phyloP scores from a whole-genome alignment of 495 filamentous ascomycete genomes.

The Talaromyces proteolyticus region DNA sequence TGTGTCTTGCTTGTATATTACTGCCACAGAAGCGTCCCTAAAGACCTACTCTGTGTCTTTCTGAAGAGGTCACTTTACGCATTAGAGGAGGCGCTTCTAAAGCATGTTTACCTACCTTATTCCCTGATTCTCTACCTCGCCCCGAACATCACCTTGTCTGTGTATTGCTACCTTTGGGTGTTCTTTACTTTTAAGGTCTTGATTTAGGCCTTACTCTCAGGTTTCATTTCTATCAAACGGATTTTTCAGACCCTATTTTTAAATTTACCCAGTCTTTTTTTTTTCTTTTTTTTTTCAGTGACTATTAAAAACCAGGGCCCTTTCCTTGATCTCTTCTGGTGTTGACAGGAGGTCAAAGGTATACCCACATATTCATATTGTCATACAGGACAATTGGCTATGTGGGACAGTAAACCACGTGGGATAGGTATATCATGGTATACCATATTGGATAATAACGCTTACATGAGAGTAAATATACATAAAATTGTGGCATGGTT shows the following conservation, averaged over 20 bases:
- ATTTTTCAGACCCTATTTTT: not conserved
- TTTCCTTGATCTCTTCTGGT: not conserved
- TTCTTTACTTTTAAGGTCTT: not conserved
- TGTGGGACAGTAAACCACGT: not conserved
- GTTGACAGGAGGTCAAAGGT: not conserved
- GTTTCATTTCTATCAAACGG: not conserved
- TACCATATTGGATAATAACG: no score
- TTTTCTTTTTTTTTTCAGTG: not conserved
- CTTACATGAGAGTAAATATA: no score
- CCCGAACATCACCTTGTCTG: not conserved
- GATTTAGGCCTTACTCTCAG: not conserved
- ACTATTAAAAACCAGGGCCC: not conserved
- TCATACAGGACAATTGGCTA: not conserved
- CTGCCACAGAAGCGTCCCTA: no score
- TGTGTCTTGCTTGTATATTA: no score
- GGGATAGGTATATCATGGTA: no score
- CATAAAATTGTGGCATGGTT: no score
- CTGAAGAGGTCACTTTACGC: no score
- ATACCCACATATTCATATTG: not conserved
- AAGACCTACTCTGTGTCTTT: no score
- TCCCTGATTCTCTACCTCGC: no score
- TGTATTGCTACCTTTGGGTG: not conserved
- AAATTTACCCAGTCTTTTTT: not conserved
- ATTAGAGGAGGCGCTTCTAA: no score
- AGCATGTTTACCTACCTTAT: no score